phyloP scores from a whole-genome alignment of 352 stramenopile species.

The Detonula confervacea region DNA sequence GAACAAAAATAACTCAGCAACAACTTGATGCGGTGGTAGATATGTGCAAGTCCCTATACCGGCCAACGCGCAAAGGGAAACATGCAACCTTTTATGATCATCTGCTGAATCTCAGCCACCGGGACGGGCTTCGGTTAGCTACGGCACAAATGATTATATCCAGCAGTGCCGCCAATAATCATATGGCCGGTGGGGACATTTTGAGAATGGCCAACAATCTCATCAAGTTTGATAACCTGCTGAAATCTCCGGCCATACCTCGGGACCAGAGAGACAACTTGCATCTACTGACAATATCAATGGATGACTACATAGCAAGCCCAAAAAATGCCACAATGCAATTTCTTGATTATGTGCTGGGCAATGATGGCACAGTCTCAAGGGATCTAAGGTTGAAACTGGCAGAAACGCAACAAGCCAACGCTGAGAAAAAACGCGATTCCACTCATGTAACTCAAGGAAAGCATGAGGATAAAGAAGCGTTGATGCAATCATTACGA shows the following conservation, averaged over 20 bases:
- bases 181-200: conserved; percentile 47
- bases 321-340: conserved; percentile 31
- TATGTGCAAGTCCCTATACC: conserved; percentile 36
- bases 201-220: conserved; percentile 53
- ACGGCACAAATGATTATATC: conserved; percentile 51
- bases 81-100: conserved; percentile 52
- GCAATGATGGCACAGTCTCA: conserved; percentile 17
- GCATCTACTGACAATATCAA: conserved; percentile 42
- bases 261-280: too few species aligned
- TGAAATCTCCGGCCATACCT: not conserved
- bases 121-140: conserved; percentile 31
- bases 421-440: not conserved
- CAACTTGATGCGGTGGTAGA: conserved; percentile 8
- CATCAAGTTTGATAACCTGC: conserved; percentile 44
- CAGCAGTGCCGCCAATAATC: conserved; percentile 21
- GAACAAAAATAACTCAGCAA: conserved; percentile 9
- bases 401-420: not conserved
- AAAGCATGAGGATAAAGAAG: conserved; percentile 32
- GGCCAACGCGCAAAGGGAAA: not conserved
- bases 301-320: conserved; percentile 43
- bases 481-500: conserved; percentile 9
- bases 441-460: conserved; percentile 28
- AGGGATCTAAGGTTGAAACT: conserved; percentile 24
- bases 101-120: conserved; percentile 15
- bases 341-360: conserved; percentile 54